phyloP scores from a whole-genome alignment of 345 rosid genomes.

The Mercurialis annua region DNA sequence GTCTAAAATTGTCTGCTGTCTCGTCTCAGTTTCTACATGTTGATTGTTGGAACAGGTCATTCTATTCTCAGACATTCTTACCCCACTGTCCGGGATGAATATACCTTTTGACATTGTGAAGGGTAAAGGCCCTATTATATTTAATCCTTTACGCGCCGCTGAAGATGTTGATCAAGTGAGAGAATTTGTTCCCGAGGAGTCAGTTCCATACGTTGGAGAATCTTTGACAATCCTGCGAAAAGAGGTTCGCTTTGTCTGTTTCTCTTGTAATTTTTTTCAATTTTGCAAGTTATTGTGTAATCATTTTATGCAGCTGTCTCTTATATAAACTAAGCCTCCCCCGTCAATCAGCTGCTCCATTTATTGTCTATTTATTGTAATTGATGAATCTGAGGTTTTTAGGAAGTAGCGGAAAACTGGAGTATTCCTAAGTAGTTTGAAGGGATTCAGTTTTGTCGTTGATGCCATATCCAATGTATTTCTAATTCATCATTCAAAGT shows the following conservation, averaged over 20 bases:
- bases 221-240: conserved; percentile 76
- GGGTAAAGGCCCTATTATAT: conserved; percentile 93
- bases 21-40: conserved; percentile 8
- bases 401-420: background rate
- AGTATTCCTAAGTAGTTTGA: background rate
- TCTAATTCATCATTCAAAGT: background rate
- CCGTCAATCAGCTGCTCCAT: background rate
- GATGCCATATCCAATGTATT: background rate
- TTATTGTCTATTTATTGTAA: background rate
- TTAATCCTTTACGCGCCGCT: conserved; percentile 65
- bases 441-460: background rate
- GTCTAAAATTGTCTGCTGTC: background rate
- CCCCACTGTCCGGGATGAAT: conserved; percentile 98
- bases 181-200: conserved; percentile 78
- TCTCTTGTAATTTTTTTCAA: background rate
- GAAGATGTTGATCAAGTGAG: conserved; percentile 74
- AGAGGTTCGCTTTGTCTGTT: conserved; percentile 49
- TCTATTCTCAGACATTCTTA: conserved; percentile 93
- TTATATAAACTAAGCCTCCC: conserved; percentile 4
- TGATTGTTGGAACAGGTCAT: conserved; percentile 58
- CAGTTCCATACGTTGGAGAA: conserved; percentile 94
- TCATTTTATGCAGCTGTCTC: conserved; percentile 3
- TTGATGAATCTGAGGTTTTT: background rate
- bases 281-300: conserved; percentile 3
- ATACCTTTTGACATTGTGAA: conserved; percentile 95